Evolutionary conservation across 2,329 filamentous ascomycete genomes (phyloP).

Genomic region (Alternaria sp.): DNA sequence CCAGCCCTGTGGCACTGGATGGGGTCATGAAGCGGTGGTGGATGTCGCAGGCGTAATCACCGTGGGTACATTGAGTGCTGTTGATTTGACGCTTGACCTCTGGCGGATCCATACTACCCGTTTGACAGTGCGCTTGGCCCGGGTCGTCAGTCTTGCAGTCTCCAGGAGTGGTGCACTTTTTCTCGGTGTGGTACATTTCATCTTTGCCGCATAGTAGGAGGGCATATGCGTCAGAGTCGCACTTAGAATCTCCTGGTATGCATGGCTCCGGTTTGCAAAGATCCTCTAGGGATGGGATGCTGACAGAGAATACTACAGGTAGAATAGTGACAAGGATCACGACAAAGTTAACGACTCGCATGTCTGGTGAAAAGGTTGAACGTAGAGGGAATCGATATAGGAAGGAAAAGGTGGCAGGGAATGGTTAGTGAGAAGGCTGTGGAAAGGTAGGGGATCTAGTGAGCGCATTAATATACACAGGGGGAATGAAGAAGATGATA

Average conservation of each 20-base stretch:
- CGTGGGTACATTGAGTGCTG: neutral
- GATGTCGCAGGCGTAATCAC: neutral
- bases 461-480: neutral
- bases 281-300: neutral
- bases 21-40: neutral
- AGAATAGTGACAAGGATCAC: slow-evolving; percentile 5
- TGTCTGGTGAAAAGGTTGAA: slow-evolving; percentile 1
- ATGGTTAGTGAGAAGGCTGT: neutral
- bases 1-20: slow-evolving; percentile 1
- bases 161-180: slow-evolving; percentile 9
- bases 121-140: slow-evolving; percentile 9
- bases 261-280: slow-evolving; percentile 4
- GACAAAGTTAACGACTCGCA: slow-evolving; percentile 19
- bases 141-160: slow-evolving; percentile 12
- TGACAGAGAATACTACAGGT: slow-evolving; percentile 6
- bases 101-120: slow-evolving; percentile 3
- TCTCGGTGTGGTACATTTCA: slow-evolving; percentile 1
- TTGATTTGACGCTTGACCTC: neutral
- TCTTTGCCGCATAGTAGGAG: slow-evolving; percentile 7
- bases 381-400: neutral
- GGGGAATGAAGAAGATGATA: neutral
- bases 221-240: slow-evolving; percentile 8
- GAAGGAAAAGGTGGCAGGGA: neutral
- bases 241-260: slow-evolving; percentile 5
- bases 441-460: neutral